phyloP scores from a whole-genome alignment of 305 asterid species.

The Fraxinus platypoda region DNA sequence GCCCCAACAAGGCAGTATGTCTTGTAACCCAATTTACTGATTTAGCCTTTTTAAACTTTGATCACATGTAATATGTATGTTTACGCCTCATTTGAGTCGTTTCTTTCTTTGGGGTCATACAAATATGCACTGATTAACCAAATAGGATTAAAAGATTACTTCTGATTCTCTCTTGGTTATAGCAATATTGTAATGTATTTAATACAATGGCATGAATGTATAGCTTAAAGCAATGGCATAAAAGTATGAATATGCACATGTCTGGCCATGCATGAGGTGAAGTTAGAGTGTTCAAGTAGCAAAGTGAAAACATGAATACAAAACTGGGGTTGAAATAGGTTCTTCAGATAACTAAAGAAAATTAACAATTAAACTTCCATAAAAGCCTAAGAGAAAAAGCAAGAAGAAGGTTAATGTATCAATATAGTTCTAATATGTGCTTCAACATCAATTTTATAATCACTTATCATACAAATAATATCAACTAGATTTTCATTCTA shows the following conservation, averaged over 20 bases:
- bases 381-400: not conserved
- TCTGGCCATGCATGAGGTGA: not conserved
- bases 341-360: not conserved
- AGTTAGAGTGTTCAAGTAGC: not conserved
- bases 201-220: not conserved
- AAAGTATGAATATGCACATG: not conserved
- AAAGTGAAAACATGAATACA: not conserved
- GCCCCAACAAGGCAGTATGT: not conserved
- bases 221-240: not conserved
- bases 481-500: not conserved
- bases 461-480: not conserved
- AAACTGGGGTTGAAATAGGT: not conserved
- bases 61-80: not conserved
- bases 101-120: not conserved
- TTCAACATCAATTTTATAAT: not conserved
- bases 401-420: not conserved
- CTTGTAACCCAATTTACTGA: not conserved
- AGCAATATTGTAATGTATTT: not conserved
- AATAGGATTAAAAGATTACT: not conserved
- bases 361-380: not conserved
- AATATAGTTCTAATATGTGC: not conserved
- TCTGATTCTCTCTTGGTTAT: not conserved
- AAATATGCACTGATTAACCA: not conserved
- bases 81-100: not conserved
- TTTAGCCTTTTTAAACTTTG: not conserved